Evolutionary conservation across 2,329 filamentous ascomycete species (phyloP).

Genomic region (Botrytis squamosa): DNA sequence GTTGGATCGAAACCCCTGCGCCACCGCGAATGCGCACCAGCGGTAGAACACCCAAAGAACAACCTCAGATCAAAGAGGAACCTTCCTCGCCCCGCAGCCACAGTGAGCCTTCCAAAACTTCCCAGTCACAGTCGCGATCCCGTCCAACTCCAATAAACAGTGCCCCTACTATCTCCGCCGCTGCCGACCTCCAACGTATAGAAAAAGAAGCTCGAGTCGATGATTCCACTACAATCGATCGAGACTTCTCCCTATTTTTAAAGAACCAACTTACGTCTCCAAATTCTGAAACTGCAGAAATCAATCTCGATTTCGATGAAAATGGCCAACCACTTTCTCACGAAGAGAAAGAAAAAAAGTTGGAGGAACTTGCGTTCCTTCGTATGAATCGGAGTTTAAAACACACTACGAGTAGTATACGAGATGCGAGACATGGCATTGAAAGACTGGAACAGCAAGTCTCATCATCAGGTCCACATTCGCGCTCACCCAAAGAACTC

Average conservation of each 20-base stretch:
- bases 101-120: conserved; percentile 5
- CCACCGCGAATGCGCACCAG: conserved; percentile 26
- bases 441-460: conserved; percentile 56
- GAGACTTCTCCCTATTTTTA: conserved; percentile 14
- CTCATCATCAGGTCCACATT: conserved; percentile 38
- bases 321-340: conserved; percentile 27
- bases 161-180: conserved; percentile 28
- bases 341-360: conserved; percentile 36
- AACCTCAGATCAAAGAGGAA: conserved; percentile 19
- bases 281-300: background rate
- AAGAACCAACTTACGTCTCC: conserved; percentile 14
- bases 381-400: conserved; percentile 55
- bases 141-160: conserved; percentile 31
- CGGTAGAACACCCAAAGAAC: background rate
- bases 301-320: conserved; percentile 31
- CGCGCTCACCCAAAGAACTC: conserved; percentile 6
- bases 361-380: conserved; percentile 47
- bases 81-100: background rate
- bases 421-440: conserved; percentile 56
- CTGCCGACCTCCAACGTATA: conserved; percentile 35
- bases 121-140: conserved; percentile 10
- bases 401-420: conserved; percentile 52
- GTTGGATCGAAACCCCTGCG: conserved; percentile 40
- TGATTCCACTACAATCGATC: conserved; percentile 35
- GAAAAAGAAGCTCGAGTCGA: conserved; percentile 35